A percentile compares a stretch with the other conserved stretches of the same genome.
Conservation (phyloP, 139 green algal species). For the Dunaliella sp. region DNA sequence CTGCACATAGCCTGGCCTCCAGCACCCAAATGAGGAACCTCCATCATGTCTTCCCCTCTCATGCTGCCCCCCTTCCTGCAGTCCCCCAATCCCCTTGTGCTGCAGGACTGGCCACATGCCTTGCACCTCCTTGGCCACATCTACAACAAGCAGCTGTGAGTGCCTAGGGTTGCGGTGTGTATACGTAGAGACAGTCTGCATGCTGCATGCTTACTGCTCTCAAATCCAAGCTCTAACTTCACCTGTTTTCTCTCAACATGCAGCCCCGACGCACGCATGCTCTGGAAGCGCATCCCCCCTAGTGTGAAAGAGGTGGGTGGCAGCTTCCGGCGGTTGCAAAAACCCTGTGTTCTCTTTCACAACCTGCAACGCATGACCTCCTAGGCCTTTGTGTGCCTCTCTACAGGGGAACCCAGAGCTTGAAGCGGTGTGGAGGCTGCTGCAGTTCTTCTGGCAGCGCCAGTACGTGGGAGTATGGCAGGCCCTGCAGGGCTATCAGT, state of each 20-base stretch:
- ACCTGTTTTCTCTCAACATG: neutral
- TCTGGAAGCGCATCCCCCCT: constrained; percentile 49
- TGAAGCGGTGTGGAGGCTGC: constrained; percentile 41
- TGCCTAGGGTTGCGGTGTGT: too few species aligned
- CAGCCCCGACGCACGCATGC: constrained; percentile 44
- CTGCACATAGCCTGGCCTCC: too few species aligned
- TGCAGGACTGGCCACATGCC: constrained; percentile 40
- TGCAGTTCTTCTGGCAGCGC: constrained; percentile 46
- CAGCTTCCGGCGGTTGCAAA: neutral
- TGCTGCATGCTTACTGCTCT: too few species aligned
- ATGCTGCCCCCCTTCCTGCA: too few species aligned
- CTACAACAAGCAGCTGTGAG: constrained; percentile 47
- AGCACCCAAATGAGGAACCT: too few species aligned
- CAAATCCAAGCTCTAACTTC: too few species aligned
- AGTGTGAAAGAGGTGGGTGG: constrained; percentile 26
- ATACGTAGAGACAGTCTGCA: too few species aligned
- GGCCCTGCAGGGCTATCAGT: constrained; percentile 39
- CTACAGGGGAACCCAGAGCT: constrained; percentile 43
- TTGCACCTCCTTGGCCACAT: constrained; percentile 46
- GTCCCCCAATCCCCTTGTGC: constrained; percentile 38
- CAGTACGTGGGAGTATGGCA: constrained; percentile 47
- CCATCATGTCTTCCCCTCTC: too few species aligned
- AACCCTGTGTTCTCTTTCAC: neutral
- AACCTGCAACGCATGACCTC: neutral
- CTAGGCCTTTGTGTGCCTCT: too few species aligned